A percentile compares a stretch with the other conserved stretches of the same genome.
Evolutionary conservation across 768 basidiomycete species (phyloP).

Genomic region (Pleurotus sapidus): DNA sequence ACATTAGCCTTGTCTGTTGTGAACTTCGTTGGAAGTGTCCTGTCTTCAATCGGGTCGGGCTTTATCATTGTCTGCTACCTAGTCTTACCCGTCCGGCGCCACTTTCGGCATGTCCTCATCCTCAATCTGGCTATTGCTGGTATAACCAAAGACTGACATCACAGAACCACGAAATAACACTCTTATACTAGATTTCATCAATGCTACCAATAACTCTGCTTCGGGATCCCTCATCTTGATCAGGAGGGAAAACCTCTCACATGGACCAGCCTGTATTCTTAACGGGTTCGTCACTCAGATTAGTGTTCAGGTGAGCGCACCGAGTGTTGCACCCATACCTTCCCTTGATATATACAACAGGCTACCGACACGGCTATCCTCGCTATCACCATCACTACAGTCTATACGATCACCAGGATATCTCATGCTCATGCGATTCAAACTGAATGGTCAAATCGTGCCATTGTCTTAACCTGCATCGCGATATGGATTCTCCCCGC

Average conservation of each 20-base stretch:
- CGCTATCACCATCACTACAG: conserved; percentile 12
- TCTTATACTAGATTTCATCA: conserved; percentile 10
- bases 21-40: conserved; percentile 8
- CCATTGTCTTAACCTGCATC: neutral
- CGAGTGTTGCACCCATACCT: no score
- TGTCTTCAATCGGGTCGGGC: conserved; percentile 8
- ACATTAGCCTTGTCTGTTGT: neutral
- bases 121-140: conserved; percentile 12
- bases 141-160: neutral
- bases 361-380: conserved; percentile 13
- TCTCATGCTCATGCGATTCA: neutral
- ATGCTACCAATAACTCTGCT: conserved; percentile 7
- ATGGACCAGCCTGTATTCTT: neutral
- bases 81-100: conserved; percentile 7
- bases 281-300: conserved; percentile 2
- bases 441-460: neutral
- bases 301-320: neutral
- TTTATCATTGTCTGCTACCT: conserved; percentile 12
- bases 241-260: neutral
- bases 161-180: neutral
- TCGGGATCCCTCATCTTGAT: conserved; percentile 12
- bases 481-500: neutral
- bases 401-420: conserved; percentile 11
- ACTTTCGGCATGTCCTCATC: conserved; percentile 13
- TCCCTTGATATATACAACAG: no score